These are phyloP conservation scores for Alternaria sp. DNA, from an alignment of 2,329 filamentous ascomycete species.

Conservation along the genomic window DNA sequence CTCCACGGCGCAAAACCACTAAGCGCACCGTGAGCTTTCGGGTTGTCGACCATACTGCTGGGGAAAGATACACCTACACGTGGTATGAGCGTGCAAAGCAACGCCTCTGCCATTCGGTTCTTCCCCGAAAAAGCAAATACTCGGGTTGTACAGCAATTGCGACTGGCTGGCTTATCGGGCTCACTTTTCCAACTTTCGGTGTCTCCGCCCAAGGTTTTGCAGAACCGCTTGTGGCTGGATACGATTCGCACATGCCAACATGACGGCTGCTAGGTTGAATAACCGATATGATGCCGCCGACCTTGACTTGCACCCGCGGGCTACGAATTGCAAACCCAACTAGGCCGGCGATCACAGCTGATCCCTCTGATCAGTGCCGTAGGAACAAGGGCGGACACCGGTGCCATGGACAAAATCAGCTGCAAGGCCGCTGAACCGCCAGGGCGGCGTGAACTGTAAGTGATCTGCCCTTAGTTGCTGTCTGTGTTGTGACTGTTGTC, in stretches of 20 bases:
- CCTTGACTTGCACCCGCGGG: neutral
- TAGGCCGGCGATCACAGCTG: constrained; percentile 1
- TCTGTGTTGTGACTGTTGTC: neutral
- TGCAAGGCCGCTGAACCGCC: constrained; percentile 7
- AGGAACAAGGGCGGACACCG: neutral
- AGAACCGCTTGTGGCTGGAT: constrained; percentile 10
- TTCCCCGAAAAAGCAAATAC: constrained; percentile 19
- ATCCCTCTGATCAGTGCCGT: neutral
- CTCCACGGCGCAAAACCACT: neutral
- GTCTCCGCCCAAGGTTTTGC: constrained; percentile 7
- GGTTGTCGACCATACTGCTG: constrained; percentile 14
- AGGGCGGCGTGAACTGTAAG: neutral
- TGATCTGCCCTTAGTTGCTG: neutral
- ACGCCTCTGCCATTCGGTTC: neutral
- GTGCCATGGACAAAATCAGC: neutral
- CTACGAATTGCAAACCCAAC: neutral
- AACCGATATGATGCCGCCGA: constrained; percentile 10
- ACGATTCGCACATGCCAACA: constrained; percentile 1
- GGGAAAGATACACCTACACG: constrained; percentile 33
- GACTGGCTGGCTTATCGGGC: constrained; percentile 19
- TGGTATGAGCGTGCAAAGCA: constrained; percentile 29
- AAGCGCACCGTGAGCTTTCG: constrained; percentile 6
- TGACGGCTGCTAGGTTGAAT: constrained; percentile 5
- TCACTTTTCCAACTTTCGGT: constrained; percentile 6
- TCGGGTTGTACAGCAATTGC: constrained; percentile 5